These are phyloP conservation scores for Ustilago tritici DNA, from an alignment of 1,284 basidiomycete species.

Conservation along the genomic window DNA sequence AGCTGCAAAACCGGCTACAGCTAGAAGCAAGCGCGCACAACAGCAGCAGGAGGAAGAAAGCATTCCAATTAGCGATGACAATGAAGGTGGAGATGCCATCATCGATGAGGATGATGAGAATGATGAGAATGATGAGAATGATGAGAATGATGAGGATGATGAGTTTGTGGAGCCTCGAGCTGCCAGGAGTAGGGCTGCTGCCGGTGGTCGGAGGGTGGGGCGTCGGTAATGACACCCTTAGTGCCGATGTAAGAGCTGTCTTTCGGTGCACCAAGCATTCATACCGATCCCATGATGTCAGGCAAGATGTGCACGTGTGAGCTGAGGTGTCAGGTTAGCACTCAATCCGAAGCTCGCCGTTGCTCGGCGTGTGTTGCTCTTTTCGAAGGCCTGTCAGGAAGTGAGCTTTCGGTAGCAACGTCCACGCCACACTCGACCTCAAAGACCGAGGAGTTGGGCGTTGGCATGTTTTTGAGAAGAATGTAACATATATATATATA, in stretches of 20 bases:
- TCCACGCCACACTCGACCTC: no score
- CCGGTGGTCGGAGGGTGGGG: slow-evolving; percentile 4
- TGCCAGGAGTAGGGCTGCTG: slow-evolving; percentile 5
- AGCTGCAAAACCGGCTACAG: not conserved
- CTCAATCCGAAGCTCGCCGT: not conserved
- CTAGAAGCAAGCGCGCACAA: not conserved
- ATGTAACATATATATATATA: no score
- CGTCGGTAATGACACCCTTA: slow-evolving; percentile 13
- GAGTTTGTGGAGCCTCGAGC: slow-evolving; percentile 37
- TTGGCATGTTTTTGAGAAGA: no score
- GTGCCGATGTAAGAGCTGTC: not conserved
- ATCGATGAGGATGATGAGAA: slow-evolving; percentile 41
- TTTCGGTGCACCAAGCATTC: not conserved
- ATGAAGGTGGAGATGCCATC: not conserved
- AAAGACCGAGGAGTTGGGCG: no score
- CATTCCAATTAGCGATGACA: slow-evolving; percentile 44
- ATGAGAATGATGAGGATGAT: slow-evolving; percentile 23
- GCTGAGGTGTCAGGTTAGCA: not conserved
- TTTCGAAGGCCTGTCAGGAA: not conserved
- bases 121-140: slow-evolving; percentile 16
- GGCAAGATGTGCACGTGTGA: not conserved
- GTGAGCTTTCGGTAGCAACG: no score
- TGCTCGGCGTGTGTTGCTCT: slow-evolving; percentile 8
- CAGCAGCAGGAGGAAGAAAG: slow-evolving; percentile 27
- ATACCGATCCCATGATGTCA: not conserved